Base-by-base conservation (phyloP, 2,329 filamentous ascomycete species). In the Arachnomyces sp. region DNA sequence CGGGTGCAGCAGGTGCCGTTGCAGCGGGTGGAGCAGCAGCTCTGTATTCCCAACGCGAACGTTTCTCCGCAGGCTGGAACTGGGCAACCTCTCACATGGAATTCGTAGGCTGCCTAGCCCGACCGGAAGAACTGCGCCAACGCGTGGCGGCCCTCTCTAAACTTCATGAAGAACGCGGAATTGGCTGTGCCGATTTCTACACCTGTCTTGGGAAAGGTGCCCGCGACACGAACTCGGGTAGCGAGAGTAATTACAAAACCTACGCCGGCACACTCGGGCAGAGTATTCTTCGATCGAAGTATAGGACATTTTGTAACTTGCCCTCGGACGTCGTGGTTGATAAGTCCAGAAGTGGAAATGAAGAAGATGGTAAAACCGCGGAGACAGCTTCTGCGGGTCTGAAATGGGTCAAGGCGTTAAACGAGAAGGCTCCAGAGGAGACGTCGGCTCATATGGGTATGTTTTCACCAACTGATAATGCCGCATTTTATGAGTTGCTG, bases 71-170 rank as follows among this genome's bases (percentile, higher is more conserved):
- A 44, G 84, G 89, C 6, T 81, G 81, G 67, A 71, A 71, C 7
- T 96, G 89, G 88, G 85, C 85, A 11, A 79, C 82, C 12, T 92
- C 85, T 28, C 92, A 98, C 63, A 77, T 98, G 17, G 85, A 92
- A 60, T 98, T 96, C 54, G 85, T 96, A 1, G 87, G 88, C 2
- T 93, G 87, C 54, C 74, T 98, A 6, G 83, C 84, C 35, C 79
- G 85, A n/a, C 79, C 79, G 3, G 83, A 89, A 52, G 88, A 94
- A 56, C 69, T 96, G 48, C 79, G 81, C 50, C 76, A 79, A 55
- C 78, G 92, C 25, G 72, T 94, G 7, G 66, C 71, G n/a, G 73
- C 69, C 44, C 71, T 95, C 58, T 71, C 76, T n/a, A 70, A 72
- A 43, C 66, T 89, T 14, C 72, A 79, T 28, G 60, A 69, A 34